phyloP scores from a whole-genome alignment of 1,284 basidiomycete species.

The Stygiomarasmius scandens region DNA sequence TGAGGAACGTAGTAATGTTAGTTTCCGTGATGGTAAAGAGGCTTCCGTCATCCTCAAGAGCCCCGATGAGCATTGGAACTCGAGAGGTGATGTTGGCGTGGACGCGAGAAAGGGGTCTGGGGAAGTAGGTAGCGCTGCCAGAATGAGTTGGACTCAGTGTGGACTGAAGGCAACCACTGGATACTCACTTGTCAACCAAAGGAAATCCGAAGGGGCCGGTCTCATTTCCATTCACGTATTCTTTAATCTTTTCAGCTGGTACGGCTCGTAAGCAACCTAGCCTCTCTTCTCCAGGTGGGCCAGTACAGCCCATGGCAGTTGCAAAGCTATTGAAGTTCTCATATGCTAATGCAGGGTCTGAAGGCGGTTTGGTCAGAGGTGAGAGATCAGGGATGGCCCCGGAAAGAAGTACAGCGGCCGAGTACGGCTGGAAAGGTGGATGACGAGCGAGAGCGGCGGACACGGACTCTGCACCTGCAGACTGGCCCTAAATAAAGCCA shows the following conservation, averaged over 20 bases:
- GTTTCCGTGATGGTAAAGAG: neutral
- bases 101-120: neutral
- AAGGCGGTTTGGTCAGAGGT: neutral
- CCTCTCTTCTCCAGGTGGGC: no score
- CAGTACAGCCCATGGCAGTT: no score
- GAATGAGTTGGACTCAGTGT: neutral
- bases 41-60: neutral
- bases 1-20: neutral
- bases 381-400: neutral
- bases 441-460: no score
- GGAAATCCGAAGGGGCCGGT: no score
- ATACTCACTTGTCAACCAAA: no score
- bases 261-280: no score
- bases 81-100: neutral
- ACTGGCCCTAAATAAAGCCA: no score
- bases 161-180: slow-evolving; percentile 14
- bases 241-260: no score
- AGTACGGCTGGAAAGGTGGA: no score
- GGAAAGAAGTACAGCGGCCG: no score
- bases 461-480: no score
- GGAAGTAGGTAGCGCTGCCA: neutral
- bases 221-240: no score
- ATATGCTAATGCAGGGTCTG: neutral
- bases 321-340: slow-evolving; percentile 17
- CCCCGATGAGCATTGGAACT: neutral